Evolutionary conservation across 208 protist species (phyloP).

Genomic region (Phytomonas sp.): DNA sequence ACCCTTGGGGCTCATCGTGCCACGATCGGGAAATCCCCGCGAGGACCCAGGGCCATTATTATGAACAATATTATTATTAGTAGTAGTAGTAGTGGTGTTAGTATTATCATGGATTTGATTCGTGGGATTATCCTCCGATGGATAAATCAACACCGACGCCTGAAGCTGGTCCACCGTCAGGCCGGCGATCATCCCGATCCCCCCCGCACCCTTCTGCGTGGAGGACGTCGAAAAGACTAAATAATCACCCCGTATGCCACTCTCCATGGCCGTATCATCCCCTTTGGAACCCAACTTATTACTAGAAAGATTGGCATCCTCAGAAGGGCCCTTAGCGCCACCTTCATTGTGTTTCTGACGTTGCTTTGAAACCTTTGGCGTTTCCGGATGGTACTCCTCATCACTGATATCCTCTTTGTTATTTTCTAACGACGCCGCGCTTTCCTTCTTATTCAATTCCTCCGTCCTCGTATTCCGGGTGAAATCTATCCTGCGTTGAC

Average conservation of each 20-base stretch:
- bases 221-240: not conserved
- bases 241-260: not conserved
- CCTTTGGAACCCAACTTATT: too few relatives aligned
- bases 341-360: too few relatives aligned
- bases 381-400: not conserved
- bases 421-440: not conserved
- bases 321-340: not conserved
- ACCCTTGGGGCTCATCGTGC: too few relatives aligned
- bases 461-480: conserved; percentile 15
- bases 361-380: not conserved
- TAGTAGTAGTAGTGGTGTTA: too few relatives aligned
- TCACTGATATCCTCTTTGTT: not conserved
- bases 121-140: not conserved
- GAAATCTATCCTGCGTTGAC: conserved; percentile 21
- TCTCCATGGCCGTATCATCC: not conserved
- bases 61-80: too few relatives aligned
- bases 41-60: not conserved
- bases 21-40: not conserved
- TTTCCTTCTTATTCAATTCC: conserved; percentile 4
- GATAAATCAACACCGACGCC: not conserved
- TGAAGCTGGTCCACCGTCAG: not conserved
- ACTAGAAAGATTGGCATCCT: too few relatives aligned
- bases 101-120: too few relatives aligned
- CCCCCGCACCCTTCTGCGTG: not conserved
- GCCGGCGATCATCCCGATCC: not conserved